Evolutionary conservation across 169 alveolate genomes (phyloP).

Genomic region (Neospora caninum): DNA sequence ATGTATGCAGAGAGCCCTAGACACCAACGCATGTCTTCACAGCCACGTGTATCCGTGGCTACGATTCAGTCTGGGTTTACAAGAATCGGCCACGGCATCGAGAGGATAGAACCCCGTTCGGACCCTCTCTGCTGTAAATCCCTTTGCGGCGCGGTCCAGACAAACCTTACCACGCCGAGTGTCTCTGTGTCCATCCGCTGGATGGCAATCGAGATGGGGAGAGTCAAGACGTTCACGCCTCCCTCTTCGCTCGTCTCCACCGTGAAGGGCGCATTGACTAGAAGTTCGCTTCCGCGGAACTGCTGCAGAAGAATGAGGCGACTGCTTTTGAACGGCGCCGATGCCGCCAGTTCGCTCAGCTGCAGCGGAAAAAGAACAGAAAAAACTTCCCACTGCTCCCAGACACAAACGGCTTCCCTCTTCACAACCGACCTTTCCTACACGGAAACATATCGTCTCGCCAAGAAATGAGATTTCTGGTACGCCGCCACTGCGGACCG

Average conservation of each 20-base stretch:
- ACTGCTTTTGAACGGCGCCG: conserved; percentile 76
- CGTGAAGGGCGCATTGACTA: conserved; percentile 85
- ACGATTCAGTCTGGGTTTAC: too few relatives aligned
- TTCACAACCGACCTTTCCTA: too few relatives aligned
- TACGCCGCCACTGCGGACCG: too few relatives aligned
- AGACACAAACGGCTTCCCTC: not conserved
- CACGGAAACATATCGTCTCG: too few relatives aligned
- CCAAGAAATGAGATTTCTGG: too few relatives aligned
- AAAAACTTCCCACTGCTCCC: not conserved
- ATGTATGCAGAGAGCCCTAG: not conserved
- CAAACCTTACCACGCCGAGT: conserved; percentile 73
- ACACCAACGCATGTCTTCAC: not conserved
- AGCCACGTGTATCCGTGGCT: too few relatives aligned
- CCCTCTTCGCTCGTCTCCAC: conserved; percentile 80
- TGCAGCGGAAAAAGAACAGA: conserved; percentile 31
- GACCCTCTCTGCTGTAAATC: too few relatives aligned
- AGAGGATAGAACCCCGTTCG: too few relatives aligned
- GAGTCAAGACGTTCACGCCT: conserved; percentile 84
- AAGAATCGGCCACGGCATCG: too few relatives aligned
- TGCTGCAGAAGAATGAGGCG: conserved; percentile 74
- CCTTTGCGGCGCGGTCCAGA: too few relatives aligned
- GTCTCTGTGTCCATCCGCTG: conserved; percentile 78
- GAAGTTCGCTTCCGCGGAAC: conserved; percentile 84
- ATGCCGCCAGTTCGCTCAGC: conserved; percentile 73
- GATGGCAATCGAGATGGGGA: conserved; percentile 86